Percentiles rank a stretch among this genome's conserved stretches.
Evolutionary conservation across 2,329 filamentous ascomycete species (phyloP).

Genomic region (Akanthomyces lecanii): DNA sequence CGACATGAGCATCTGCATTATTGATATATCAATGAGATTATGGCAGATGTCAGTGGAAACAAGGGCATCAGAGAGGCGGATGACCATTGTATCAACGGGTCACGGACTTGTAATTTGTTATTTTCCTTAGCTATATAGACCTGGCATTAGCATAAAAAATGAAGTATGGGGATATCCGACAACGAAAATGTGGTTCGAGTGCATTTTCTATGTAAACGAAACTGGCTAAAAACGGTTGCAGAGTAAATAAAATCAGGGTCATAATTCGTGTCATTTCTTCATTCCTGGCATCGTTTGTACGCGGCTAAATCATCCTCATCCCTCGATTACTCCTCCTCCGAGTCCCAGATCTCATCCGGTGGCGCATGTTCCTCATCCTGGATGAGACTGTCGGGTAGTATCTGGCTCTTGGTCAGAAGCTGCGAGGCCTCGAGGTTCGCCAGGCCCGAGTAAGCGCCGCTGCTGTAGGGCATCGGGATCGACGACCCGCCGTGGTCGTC

Average conservation of each 20-base stretch:
- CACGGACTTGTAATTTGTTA: background rate
- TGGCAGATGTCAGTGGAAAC: background rate
- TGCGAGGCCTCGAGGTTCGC: conserved; percentile 35
- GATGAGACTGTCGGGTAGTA: conserved; percentile 46
- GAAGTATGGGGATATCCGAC: background rate
- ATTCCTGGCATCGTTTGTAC: background rate
- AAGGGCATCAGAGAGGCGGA: background rate
- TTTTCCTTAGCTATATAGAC: conserved; percentile 10
- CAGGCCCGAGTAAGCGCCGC: background rate
- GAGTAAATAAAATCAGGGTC: background rate
- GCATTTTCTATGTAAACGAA: background rate
- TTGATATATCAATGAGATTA: background rate
- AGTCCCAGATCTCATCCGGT: conserved; percentile 27
- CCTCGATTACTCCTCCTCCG: conserved; percentile 26
- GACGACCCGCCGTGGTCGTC: conserved; percentile 25
- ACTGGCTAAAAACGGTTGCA: background rate
- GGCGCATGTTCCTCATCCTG: conserved; percentile 29
- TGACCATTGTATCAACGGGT: conserved; percentile 5
- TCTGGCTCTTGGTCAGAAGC: conserved; percentile 48
- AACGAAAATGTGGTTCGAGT: background rate
- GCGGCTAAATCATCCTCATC: background rate
- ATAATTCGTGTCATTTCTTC: background rate
- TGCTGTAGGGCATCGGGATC: conserved; percentile 13
- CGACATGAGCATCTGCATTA: background rate
- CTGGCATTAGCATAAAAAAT: conserved; percentile 10